Percentiles rank a stretch among this genome's conserved stretches.
These are phyloP conservation scores for Phyllosticta citrichinensis DNA, from an alignment of 2,329 filamentous ascomycete species.

Conservation along the genomic window DNA sequence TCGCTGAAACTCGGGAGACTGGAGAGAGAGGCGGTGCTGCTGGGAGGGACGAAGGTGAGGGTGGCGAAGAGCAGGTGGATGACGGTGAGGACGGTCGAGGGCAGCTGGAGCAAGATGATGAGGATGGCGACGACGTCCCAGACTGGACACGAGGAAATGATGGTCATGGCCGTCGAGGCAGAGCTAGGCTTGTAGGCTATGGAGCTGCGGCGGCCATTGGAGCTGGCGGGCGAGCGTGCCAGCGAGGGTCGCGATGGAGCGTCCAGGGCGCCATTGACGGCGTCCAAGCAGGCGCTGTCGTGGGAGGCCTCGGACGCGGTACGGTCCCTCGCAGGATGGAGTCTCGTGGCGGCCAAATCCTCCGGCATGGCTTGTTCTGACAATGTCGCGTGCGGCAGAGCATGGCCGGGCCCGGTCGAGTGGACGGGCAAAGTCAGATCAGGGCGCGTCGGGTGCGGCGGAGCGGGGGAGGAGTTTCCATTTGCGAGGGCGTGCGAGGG, in stretches of 20 bases:
- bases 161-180: conserved; percentile 69
- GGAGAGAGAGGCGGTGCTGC: conserved; percentile 63
- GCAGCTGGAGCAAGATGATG: conserved; percentile 88
- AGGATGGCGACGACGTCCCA: conserved; percentile 94
- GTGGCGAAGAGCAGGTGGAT: conserved; percentile 90
- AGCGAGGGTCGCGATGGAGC: conserved; percentile 23
- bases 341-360: conserved; percentile 1
- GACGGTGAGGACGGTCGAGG: conserved; percentile 74
- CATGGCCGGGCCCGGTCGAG: conserved; percentile 22
- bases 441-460: conserved; percentile 26
- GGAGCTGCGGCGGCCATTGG: conserved; percentile 37
- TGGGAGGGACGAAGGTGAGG: conserved; percentile 79
- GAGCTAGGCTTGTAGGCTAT: conserved; percentile 49
- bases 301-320: conserved; percentile 34
- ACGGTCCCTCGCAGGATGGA: conserved; percentile 25
- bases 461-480: conserved; percentile 28
- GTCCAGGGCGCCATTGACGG: conserved; percentile 23
- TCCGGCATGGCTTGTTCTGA: conserved; percentile 11
- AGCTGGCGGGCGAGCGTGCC: conserved; percentile 37
- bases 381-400: conserved; percentile 11
- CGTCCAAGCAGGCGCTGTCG: conserved; percentile 27
- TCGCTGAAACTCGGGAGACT: conserved; percentile 72
- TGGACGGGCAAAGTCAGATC: conserved; percentile 29
- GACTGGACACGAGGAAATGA: conserved; percentile 80
- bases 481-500: conserved; percentile 29